These are phyloP conservation scores for Scutellaria baicalensis DNA, from an alignment of 257 asterid genomes.

Conservation along the genomic window DNA sequence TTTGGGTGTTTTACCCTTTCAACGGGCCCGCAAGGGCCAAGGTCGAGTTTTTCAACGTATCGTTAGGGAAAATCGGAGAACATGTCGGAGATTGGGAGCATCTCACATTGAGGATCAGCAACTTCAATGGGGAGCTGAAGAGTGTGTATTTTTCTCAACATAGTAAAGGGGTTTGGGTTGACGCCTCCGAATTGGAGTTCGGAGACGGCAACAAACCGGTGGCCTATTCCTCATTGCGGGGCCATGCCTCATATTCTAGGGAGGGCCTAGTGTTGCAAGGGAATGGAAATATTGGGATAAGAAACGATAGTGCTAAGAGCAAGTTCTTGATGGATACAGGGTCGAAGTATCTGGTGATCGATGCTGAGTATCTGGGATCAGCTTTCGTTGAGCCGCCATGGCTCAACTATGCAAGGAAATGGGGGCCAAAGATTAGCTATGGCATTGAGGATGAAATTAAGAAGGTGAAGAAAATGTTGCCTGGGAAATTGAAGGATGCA, in stretches of 20 bases:
- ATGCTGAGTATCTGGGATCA: constrained; percentile 41
- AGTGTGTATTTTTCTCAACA: constrained; percentile 60
- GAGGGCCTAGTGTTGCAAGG: constrained; percentile 59
- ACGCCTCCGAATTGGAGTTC: constrained; percentile 43
- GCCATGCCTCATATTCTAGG: constrained; percentile 60
- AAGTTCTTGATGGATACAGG: constrained; percentile 39
- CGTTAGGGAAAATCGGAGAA: constrained; percentile 57
- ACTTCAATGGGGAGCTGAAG: constrained; percentile 59
- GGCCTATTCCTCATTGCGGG: constrained; percentile 59
- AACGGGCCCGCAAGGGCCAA: constrained; percentile 75
- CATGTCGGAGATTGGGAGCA: constrained; percentile 95
- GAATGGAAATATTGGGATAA: constrained; percentile 45
- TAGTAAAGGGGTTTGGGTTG: constrained; percentile 53
- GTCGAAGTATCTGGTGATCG: constrained; percentile 23
- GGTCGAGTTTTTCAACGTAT: constrained; percentile 40
- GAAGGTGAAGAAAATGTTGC: constrained; percentile 45
- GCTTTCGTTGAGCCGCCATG: constrained; percentile 47
- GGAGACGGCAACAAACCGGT: constrained; percentile 44
- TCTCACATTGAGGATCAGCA: constrained; percentile 69
- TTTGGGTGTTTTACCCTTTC: constrained; percentile 80
- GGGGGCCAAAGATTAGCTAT: constrained; percentile 78
- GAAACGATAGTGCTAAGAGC: constrained; percentile 56
- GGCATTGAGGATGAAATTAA: constrained; percentile 40
- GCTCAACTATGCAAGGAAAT: constrained; percentile 60
- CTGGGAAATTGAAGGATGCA: constrained; percentile 38